A percentile compares a stretch with the other conserved stretches of the same genome.
These are phyloP conservation scores for Brettanomyces nanus DNA, from an alignment of 805 yeast genomes.

Conservation along the genomic window DNA sequence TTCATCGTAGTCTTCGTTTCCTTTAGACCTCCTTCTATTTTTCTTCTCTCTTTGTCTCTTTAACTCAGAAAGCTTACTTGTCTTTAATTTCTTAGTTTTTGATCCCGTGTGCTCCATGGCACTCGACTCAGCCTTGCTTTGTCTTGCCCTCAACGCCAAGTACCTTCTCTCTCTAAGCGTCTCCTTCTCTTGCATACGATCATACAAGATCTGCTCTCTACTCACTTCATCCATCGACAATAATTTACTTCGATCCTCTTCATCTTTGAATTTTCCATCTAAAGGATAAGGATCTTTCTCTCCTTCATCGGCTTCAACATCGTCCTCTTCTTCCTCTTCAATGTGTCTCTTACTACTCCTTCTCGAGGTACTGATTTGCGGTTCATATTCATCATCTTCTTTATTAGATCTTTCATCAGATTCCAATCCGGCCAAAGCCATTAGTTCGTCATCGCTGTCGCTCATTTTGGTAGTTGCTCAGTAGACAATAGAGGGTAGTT, in stretches of 20 bases:
- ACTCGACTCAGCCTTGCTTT: constrained; percentile 34
- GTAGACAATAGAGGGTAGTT: neutral
- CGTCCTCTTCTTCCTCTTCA: constrained; percentile 23
- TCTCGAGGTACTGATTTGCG: constrained; percentile 19
- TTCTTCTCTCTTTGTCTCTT: constrained; percentile 29
- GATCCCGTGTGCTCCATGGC: constrained; percentile 21
- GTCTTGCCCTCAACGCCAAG: constrained; percentile 73
- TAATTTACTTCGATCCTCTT: constrained; percentile 55
- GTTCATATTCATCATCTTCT: constrained; percentile 29
- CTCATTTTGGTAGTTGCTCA: constrained; percentile 41
- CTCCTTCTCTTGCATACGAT: constrained; percentile 88
- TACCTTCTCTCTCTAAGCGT: constrained; percentile 76
- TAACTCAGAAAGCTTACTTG: constrained; percentile 28
- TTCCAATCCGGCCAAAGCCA: constrained; percentile 86
- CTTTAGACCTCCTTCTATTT: constrained; percentile 22
- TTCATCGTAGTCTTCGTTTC: constrained; percentile 27
- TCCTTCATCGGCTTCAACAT: constrained; percentile 30
- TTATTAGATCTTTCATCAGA: constrained; percentile 27
- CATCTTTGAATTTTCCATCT: constrained; percentile 86
- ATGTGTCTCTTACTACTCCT: constrained; percentile 17
- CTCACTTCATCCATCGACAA: constrained; percentile 83
- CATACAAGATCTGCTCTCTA: constrained; percentile 85
- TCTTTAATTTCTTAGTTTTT: constrained; percentile 21
- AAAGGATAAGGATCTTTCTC: constrained; percentile 79
- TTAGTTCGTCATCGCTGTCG: constrained; percentile 77